Base-by-base conservation (phyloP, 495 filamentous ascomycete species). In the Penicillium antarcticum region DNA sequence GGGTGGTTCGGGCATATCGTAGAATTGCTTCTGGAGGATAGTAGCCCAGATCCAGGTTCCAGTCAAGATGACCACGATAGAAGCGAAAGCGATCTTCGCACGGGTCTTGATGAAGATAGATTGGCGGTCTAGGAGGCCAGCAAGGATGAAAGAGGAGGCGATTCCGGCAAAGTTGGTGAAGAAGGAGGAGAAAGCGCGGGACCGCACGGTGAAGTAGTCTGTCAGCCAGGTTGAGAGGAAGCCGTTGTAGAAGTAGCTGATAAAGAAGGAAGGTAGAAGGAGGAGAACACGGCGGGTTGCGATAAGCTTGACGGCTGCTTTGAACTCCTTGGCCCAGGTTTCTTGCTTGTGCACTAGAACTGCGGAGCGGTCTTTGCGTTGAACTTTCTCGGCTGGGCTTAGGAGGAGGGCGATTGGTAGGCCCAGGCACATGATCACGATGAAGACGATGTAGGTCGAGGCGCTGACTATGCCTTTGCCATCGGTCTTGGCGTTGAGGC, bases 181-280 rank as follows among this genome's bases (percentile, higher is more conserved):
- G 58, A 68, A 68, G 0, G 65, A 68, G 0, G 61, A 64, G 55
- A 68, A 68, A 1, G 65, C 65, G 18, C 65, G 65, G 6, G 65
- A 56, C 3, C 65, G 65, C 12, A 68, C 63, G 29, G 63, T 66
- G 58, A 68, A 68, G 57, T 68, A 68, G 44, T 38, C 51, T 18
- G 65, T 68, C 41, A 68, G 45, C 60, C 60, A 68, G 7, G 65
- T 68, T 55, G 60, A 64, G 17, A 57, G 32, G 56, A 68, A 68
- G 40, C 57, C 65, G 51, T 68, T 68, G 55, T 68, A 68, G 58
- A 68, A 68, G 46, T 68, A 68, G 42, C 65, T 68, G 58, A 68
- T 68, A 61, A 68, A 68, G 51, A 68, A 68, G 3, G 65, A 46
- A 1, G 65, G 65, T 3, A 68, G 51, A 0, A 68, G 56, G 4